phyloP scores from a whole-genome alignment of 2,329 filamentous ascomycete species.

The Colletotrichum spinosum region DNA sequence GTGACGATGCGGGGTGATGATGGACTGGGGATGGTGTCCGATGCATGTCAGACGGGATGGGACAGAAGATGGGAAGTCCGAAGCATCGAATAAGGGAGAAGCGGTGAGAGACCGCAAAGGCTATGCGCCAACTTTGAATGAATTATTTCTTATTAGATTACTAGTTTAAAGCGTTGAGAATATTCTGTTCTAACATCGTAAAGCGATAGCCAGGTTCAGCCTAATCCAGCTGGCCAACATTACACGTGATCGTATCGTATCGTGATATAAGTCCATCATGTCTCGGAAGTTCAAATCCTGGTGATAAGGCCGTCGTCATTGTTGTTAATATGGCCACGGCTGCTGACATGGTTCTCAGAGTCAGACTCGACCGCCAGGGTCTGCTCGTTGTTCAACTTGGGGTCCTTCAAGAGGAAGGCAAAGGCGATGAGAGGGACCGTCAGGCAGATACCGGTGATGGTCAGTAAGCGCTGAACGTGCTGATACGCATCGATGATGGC shows the following conservation, averaged over 20 bases:
- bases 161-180: neutral
- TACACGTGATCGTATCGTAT: neutral
- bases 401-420: constrained; percentile 56
- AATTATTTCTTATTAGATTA: neutral
- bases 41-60: constrained; percentile 10
- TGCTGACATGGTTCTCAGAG: neutral
- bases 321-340: neutral
- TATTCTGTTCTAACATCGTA: no score
- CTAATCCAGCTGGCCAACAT: no score
- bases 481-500: constrained; percentile 59
- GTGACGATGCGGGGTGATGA: neutral
- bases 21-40: neutral
- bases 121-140: neutral
- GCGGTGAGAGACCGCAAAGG: neutral
- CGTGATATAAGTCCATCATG: neutral
- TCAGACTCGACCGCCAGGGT: constrained; percentile 50
- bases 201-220: no score
- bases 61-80: neutral
- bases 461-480: constrained; percentile 59
- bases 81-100: neutral
- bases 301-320: neutral
- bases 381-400: constrained; percentile 58
- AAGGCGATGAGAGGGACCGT: constrained; percentile 61
- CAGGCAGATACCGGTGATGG: constrained; percentile 61
- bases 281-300: neutral